Evolutionary conservation across 768 basidiomycete genomes (phyloP).

Genomic region (Lactarius trivialis): DNA sequence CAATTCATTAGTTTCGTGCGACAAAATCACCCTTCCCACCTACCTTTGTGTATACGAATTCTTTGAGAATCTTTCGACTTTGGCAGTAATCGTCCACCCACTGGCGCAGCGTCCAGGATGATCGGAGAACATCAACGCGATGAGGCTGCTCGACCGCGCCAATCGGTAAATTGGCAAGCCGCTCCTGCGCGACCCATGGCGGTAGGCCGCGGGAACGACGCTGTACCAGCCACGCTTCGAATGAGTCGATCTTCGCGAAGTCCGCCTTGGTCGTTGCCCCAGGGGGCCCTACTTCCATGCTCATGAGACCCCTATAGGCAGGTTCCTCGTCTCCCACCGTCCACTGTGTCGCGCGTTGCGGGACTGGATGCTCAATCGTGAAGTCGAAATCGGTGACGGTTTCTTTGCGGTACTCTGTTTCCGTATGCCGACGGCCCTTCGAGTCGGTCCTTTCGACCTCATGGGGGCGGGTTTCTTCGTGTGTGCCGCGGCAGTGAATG

Average conservation of each 20-base stretch:
- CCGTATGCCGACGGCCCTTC: slow-evolving; percentile 32
- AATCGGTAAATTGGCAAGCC: neutral
- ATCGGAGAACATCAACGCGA: slow-evolving; percentile 19
- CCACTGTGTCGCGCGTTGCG: slow-evolving; percentile 45
- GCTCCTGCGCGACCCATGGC: slow-evolving; percentile 35
- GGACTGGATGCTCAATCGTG: slow-evolving; percentile 44
- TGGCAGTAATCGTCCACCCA: slow-evolving; percentile 84
- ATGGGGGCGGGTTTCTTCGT: slow-evolving; percentile 46
- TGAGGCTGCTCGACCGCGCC: slow-evolving; percentile 2
- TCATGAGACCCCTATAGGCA: slow-evolving; percentile 58
- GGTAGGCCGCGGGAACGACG: slow-evolving; percentile 44
- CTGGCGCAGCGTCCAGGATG: slow-evolving; percentile 29
- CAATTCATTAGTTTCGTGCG: neutral
- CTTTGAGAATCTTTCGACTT: slow-evolving; percentile 64
- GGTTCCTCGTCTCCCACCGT: slow-evolving; percentile 57
- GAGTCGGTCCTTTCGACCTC: slow-evolving; percentile 35
- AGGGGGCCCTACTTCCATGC: slow-evolving; percentile 44
- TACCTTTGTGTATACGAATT: slow-evolving; percentile 71
- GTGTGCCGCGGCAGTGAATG: slow-evolving; percentile 48
- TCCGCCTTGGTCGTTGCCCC: slow-evolving; percentile 36
- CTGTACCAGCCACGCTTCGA: slow-evolving; percentile 40
- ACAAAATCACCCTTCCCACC: neutral
- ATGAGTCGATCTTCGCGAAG: slow-evolving; percentile 37
- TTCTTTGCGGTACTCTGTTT: slow-evolving; percentile 49
- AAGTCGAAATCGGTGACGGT: slow-evolving; percentile 66